These are phyloP conservation scores for Oxyria digyna DNA, from an alignment of 148 eudicot species.

Conservation along the genomic window DNA sequence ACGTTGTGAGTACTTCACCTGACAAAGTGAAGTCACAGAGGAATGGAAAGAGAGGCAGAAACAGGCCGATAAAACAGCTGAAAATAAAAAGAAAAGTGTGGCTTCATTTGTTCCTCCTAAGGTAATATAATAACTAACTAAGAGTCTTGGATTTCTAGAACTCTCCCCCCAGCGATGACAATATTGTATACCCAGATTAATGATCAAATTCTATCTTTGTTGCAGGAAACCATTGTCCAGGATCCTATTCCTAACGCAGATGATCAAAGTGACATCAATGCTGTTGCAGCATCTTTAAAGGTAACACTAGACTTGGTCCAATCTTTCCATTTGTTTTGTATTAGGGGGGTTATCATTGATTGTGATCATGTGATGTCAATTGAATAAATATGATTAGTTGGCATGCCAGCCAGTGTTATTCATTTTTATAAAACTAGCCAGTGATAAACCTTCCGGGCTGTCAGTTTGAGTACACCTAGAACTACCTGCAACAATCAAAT, in stretches of 20 bases:
- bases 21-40: constrained; percentile 65
- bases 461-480: too few relatives aligned
- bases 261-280: constrained; percentile 32
- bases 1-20: constrained; percentile 79
- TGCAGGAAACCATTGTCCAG: constrained; percentile 42
- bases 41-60: constrained; percentile 78
- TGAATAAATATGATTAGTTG: too few relatives aligned
- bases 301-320: constrained; percentile 19
- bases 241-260: constrained; percentile 15
- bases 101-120: constrained; percentile 76
- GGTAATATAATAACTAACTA: constrained; percentile 24
- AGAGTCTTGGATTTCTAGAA: not conserved
- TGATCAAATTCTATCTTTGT: not conserved
- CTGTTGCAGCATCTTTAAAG: constrained; percentile 59
- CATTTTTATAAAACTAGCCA: too few relatives aligned
- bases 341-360: too few relatives aligned
- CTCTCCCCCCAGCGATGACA: not conserved
- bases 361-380: too few relatives aligned
- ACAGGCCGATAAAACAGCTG: constrained; percentile 66
- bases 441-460: too few relatives aligned
- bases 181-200: not conserved
- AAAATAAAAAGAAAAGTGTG: constrained; percentile 59
- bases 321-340: not conserved
- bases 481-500: too few relatives aligned
- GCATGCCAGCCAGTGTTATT: too few relatives aligned